A percentile compares a stretch with the other conserved stretches of the same genome.
Conservation (phyloP, 192 early-diverging fungal species). For the Podila epigama region DNA sequence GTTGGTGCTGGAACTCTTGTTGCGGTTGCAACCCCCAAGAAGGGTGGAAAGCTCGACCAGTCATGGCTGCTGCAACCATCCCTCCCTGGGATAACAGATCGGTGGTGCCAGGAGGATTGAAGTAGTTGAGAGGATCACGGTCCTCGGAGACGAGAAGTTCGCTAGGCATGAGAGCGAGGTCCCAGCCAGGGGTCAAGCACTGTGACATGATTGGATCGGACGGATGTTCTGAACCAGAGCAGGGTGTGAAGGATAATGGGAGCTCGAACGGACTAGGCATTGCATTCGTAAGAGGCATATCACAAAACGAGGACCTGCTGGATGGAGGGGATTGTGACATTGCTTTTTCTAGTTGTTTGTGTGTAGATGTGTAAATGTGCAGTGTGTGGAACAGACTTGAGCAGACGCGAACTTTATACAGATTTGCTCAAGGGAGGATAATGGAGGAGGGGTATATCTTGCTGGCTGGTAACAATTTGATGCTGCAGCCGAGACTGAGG, state of each 20-base stretch:
- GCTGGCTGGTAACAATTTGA: too few species aligned
- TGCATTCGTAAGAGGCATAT: neutral
- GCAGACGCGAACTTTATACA: too few species aligned
- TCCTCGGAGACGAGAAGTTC: neutral
- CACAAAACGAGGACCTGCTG: neutral
- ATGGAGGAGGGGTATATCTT: too few species aligned
- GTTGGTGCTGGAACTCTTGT: neutral
- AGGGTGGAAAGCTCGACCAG: too few species aligned
- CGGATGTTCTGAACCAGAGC: neutral
- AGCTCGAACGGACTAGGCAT: neutral
- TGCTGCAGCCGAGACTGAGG: too few species aligned
- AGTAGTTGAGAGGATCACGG: neutral
- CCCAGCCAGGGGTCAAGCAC: neutral
- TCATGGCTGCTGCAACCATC: too few species aligned
- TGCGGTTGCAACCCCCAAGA: too few species aligned
- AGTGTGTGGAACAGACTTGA: too few species aligned
- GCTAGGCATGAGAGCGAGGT: neutral
- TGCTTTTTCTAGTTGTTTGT: too few species aligned
- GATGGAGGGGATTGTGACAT: neutral
- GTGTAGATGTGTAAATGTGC: too few species aligned
- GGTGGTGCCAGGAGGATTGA: neutral
- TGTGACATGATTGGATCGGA: neutral
- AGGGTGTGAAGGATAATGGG: neutral
- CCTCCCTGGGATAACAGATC: neutral
- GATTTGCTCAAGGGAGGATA: too few species aligned